Base-by-base conservation (phyloP, 768 basidiomycete species). In the Suillus clintonianus region DNA sequence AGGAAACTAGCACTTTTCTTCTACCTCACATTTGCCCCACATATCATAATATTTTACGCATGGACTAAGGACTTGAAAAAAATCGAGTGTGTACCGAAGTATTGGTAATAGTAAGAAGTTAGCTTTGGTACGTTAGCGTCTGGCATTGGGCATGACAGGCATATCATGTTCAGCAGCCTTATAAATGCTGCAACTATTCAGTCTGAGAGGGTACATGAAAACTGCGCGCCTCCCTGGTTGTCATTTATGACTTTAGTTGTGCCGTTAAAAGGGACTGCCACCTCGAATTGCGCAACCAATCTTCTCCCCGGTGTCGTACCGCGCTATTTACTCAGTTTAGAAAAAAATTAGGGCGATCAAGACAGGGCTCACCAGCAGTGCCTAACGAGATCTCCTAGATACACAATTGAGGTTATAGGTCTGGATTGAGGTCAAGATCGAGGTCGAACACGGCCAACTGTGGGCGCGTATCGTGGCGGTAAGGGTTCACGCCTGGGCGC, bases 401-500 rank as follows among this genome's bases (percentile, higher is more conserved):
- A 19, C 39, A 39, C 37, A 50, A 19, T 14, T 48, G 11, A 50
- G 19, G 13, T 79, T 68, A 91, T 62, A 94, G 71, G 75, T 94
- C 92, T 2, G 92, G 92, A 70, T 94, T 94, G 62, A 94, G 81
- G 72, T 94, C 93, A 65, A 94, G 77, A 75, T 94, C 93, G 61
- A 94, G 79, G 71, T 92, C 91, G 74, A 92, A 91, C 69, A 88
- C 80, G 64, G 85, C 85, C 65, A 84, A 82, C 59, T 86, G 86
- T 19, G 80, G 83, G 58, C 84, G 86, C 47, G 86, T 77, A 71
- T 93, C 90, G 60, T 88, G 89, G 61, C 89, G 80, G 75, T 92
- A 93, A 24, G 89, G 85, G 67, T 92, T 88, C 9, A 82, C 83
- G 0, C 84, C 89, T 30, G 81, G 82, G 0, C 73, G 69, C 54